Base-by-base conservation (phyloP, 805 yeast species). In the Metschnikowia gelsemii region DNA sequence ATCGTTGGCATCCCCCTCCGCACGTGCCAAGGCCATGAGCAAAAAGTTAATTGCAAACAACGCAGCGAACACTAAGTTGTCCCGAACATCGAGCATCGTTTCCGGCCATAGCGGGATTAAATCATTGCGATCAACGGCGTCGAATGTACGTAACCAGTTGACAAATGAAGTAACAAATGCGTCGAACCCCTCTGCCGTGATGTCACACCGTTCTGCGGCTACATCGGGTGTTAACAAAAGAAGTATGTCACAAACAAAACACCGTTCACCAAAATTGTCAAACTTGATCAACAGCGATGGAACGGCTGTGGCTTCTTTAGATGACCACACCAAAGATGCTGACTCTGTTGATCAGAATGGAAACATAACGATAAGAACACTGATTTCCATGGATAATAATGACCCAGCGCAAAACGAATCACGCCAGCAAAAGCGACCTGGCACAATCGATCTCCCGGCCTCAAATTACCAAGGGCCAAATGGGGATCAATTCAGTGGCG, bases 1-100 rank as follows among this genome's bases (percentile, higher is more conserved):
- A 2, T 63, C 73, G 12, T 69, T 84, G 44, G 69, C 82, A 16
- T 76, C 76, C n/a, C 80, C 87, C 2, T 64, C 73, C 20, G 73
- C 82, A 11, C 72, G 87, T 56, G 73, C 82, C 1, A 66, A 73
- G 35, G 68, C 50, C 40, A 50, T 67, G 42, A 49, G 50, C 35
- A 66, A 64, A 47, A 57, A 50, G 29, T 43, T 51, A 17, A 29
- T 34, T 38, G 40, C 52, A 27, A 39, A 49, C 35, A 32, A 35
- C 21, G 47, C 44, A 5, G 36, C 45, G 9, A 28, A 19, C 22
- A 23, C 43, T 8, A 47, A 43, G 27, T 24, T 37, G 18, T 47
- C 54, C 7, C 31, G 54, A 8, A 38, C 46, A 5, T 42, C 52
- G 12, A 51, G 48, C 20, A 16, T 34, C 13, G 39, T 47, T 25